Evolutionary conservation across 2,329 filamentous ascomycete species (phyloP).

Genomic region (Penicillium olsonii): DNA sequence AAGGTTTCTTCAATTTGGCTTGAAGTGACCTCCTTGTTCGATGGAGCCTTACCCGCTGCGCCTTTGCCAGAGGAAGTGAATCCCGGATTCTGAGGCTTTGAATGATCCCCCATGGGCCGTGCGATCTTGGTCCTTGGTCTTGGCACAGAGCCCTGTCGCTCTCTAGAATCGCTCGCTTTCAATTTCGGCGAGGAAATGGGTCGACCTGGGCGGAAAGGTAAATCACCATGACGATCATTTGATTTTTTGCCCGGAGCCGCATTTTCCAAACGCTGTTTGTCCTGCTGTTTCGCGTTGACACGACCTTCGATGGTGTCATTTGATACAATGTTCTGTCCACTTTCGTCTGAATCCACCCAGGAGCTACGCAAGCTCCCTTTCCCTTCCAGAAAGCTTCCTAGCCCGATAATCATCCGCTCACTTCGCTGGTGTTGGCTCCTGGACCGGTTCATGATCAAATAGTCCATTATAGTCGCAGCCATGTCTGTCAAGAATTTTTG

Average conservation of each 20-base stretch:
- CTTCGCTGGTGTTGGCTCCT: slow-evolving; percentile 10
- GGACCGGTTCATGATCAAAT: slow-evolving; percentile 54
- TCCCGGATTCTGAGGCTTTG: no score
- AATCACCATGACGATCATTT: no score
- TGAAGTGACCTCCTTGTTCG: no score
- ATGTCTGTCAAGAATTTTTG: slow-evolving; percentile 60
- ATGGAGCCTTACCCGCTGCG: no score
- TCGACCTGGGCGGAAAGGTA: no score
- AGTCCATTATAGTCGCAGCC: slow-evolving; percentile 57
- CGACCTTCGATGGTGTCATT: not conserved
- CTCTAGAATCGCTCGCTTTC: no score
- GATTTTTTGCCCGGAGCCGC: not conserved
- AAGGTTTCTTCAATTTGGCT: slow-evolving; percentile 36
- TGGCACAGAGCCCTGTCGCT: no score
- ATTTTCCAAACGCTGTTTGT: not conserved
- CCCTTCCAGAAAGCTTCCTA: not conserved
- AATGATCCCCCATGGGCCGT: no score
- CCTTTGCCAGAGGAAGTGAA: no score
- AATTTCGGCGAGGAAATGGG: no score
- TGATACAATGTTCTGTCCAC: no score
- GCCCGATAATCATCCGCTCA: slow-evolving; percentile 38
- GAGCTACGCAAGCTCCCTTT: not conserved
- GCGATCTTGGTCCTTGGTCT: no score
- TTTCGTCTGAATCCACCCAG: not conserved
- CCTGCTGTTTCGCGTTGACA: not conserved